phyloP scores from a whole-genome alignment of 1,284 basidiomycete genomes.

The Fomitiporia mediterranea region DNA sequence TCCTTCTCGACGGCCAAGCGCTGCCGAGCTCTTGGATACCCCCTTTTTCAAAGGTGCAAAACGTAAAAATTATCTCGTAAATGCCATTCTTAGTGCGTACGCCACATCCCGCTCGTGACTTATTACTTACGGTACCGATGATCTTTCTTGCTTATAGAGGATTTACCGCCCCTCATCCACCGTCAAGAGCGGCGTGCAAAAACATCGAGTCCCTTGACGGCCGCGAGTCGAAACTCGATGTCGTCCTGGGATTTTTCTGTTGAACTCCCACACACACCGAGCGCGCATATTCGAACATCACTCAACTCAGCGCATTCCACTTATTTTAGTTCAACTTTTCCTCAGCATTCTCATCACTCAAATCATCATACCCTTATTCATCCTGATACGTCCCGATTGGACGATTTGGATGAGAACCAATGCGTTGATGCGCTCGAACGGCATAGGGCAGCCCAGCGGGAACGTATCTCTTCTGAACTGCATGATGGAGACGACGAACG shows the following conservation, averaged over 20 bases:
- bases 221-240: constrained; percentile 9
- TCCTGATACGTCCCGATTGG: not conserved
- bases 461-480: not conserved
- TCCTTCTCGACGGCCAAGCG: constrained; percentile 73
- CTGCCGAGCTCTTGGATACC: constrained; percentile 72
- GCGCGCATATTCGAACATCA: not conserved
- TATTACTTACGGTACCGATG: constrained; percentile 3
- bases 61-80: constrained; percentile 69
- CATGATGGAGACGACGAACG: not conserved
- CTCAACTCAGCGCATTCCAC: constrained; percentile 2
- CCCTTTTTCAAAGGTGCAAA: constrained; percentile 77
- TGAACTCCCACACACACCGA: constrained; percentile 6
- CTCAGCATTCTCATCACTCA: constrained; percentile 2
- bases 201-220: not conserved
- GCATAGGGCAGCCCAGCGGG: not conserved
- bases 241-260: constrained; percentile 19
- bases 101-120: not conserved
- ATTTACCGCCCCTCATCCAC: constrained; percentile 62
- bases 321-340: not conserved
- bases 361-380: not conserved
- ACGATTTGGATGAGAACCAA: constrained; percentile 1
- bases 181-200: constrained; percentile 58
- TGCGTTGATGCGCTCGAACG: not conserved
- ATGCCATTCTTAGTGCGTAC: constrained; percentile 60
- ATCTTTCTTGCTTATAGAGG: constrained; percentile 33